phyloP scores from a whole-genome alignment of 2,329 filamentous ascomycete genomes.

The Aspergillus novoparasiticus region DNA sequence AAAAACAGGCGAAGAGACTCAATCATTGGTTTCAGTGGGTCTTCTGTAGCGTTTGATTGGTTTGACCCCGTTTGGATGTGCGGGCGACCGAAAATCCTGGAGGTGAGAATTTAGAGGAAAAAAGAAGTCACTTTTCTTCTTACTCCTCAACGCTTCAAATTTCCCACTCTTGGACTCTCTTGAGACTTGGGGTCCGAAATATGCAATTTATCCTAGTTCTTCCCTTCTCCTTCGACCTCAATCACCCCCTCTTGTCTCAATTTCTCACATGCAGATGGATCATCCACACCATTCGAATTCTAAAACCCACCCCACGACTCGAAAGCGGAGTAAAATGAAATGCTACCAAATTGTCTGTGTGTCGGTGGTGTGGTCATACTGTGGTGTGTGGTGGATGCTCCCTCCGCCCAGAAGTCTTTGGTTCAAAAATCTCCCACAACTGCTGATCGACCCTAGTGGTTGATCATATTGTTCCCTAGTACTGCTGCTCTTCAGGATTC shows the following conservation, averaged over 20 bases:
- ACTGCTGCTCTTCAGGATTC: background rate
- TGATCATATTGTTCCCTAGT: slow-evolving; percentile 14
- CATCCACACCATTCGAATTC: background rate
- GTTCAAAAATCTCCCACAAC: background rate
- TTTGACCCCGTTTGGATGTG: background rate
- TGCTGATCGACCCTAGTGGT: slow-evolving; percentile 20
- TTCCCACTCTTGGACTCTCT: background rate
- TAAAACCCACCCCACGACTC: slow-evolving; percentile 2
- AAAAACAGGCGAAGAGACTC: background rate
- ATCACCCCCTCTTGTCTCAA: background rate
- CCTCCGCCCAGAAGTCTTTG: background rate
- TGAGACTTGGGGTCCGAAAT: background rate
- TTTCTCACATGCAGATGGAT: background rate
- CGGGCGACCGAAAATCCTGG: slow-evolving; percentile 4
- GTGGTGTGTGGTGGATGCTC: slow-evolving; percentile 1
- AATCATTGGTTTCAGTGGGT: slow-evolving; percentile 1
- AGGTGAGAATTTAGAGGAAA: background rate
- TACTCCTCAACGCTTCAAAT: background rate
- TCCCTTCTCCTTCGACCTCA: background rate
- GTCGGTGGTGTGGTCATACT: slow-evolving; percentile 1
- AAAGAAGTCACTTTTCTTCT: too few relatives aligned
- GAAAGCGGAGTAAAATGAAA: background rate
- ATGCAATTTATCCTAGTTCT: background rate
- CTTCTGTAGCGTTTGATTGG: background rate
- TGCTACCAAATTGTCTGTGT: slow-evolving; percentile 3